These are phyloP conservation scores for Auxenochlorella protothecoides DNA, from an alignment of 139 green algal genomes.

Conservation along the genomic window DNA sequence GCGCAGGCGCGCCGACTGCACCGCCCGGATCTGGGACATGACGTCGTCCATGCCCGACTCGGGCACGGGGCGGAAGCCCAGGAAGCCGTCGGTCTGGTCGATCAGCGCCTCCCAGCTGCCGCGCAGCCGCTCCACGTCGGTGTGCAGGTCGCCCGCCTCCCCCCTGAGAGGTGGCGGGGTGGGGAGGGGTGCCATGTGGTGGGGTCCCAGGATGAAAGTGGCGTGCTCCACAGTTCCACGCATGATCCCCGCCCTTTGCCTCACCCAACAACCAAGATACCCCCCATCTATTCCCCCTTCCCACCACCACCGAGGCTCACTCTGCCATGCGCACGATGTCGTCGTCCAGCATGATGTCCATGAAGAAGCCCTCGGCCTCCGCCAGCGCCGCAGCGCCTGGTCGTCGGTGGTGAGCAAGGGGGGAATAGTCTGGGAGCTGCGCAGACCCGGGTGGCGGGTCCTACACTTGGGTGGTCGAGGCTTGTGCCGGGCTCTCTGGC, in stretches of 20 bases:
- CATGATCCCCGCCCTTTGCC: no score
- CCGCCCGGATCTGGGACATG: slow-evolving; percentile 2
- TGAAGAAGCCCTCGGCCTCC: slow-evolving; percentile 32
- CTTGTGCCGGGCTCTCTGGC: no score
- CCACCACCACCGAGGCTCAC: no score
- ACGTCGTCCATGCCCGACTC: slow-evolving; percentile 5
- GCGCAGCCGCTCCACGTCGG: slow-evolving; percentile 5
- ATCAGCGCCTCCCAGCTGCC: slow-evolving; percentile 5
- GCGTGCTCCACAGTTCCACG: no score
- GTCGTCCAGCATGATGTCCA: slow-evolving; percentile 29
- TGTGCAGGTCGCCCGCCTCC: background rate
- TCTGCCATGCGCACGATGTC: background rate
- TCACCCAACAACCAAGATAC: no score
- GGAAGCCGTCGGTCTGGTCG: slow-evolving; percentile 2
- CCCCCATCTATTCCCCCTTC: no score
- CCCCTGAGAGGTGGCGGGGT: background rate
- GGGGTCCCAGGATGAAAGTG: no score
- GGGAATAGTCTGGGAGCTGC: no score
- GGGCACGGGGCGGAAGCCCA: slow-evolving; percentile 2
- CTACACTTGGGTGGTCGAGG: no score
- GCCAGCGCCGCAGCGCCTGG: slow-evolving; percentile 7
- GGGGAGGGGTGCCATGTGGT: background rate
- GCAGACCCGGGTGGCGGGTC: no score
- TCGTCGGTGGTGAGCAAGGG: background rate
- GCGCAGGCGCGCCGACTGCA: slow-evolving; percentile 3